Evolutionary conservation across 495 filamentous ascomycete genomes (phyloP).

Genomic region (Physcia stellaris): DNA sequence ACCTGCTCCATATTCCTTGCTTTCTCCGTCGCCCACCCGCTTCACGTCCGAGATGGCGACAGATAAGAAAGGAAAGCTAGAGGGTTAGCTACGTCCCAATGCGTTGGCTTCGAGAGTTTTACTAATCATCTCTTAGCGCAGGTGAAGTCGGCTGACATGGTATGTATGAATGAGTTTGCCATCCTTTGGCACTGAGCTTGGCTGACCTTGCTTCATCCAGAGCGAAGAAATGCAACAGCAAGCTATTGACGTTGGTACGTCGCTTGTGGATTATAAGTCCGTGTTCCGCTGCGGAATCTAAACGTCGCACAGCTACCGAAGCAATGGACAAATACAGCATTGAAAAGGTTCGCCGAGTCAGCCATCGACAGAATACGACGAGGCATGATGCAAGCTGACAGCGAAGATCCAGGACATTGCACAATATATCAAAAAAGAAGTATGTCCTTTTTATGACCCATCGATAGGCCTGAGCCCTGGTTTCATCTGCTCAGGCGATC

Average conservation of each 20-base stretch:
- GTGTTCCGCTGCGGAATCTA: constrained; percentile 2
- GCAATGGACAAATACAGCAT: constrained; percentile 87
- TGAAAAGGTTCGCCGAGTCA: constrained; percentile 56
- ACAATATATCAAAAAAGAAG: constrained; percentile 92
- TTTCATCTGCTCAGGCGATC: too few relatives aligned
- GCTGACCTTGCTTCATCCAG: constrained; percentile 23
- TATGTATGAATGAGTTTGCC: constrained; percentile 25
- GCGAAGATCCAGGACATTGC: constrained; percentile 62
- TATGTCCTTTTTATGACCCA: constrained; percentile 23
- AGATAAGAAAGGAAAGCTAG: constrained; percentile 57
- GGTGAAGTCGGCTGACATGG: constrained; percentile 97
- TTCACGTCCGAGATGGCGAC: constrained; percentile 22
- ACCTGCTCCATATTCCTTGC: too few relatives aligned
- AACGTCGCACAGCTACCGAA: constrained; percentile 55
- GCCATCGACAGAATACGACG: constrained; percentile 9
- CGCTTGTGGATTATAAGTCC: not conserved
- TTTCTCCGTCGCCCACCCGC: too few relatives aligned
- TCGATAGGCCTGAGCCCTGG: constrained; percentile 19
- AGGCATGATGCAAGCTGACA: not conserved
- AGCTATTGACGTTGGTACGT: constrained; percentile 77
- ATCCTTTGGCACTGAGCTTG: not conserved
- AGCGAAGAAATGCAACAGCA: constrained; percentile 97
- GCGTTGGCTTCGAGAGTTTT: not conserved
- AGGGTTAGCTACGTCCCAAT: constrained; percentile 34
- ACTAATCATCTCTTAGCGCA: constrained; percentile 49